Conservation (phyloP, 495 filamentous ascomycete species). For the Neurospora sp. region DNA sequence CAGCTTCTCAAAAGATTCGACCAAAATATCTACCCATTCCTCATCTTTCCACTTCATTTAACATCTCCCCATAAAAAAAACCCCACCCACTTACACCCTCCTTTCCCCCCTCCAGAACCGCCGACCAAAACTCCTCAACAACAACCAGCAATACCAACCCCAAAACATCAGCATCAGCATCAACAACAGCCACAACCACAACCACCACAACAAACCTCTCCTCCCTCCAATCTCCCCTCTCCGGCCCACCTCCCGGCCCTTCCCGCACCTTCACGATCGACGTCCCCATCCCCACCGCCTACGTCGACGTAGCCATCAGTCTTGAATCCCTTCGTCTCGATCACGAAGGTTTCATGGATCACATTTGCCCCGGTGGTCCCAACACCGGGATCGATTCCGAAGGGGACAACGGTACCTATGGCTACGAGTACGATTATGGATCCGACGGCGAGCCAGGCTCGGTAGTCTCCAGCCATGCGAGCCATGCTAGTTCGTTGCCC, state of each 20-base stretch:
- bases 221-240: conserved; percentile 6
- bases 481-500: conserved; percentile 17
- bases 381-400: conserved; percentile 12
- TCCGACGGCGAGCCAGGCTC: conserved; percentile 6
- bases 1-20: neutral
- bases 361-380: conserved; percentile 20
- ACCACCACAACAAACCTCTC: neutral
- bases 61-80: neutral
- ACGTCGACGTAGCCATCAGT: conserved; percentile 20
- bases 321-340: conserved; percentile 26
- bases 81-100: neutral
- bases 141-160: neutral
- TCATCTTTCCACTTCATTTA: neutral
- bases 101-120: neutral
- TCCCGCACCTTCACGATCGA: conserved; percentile 43
- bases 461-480: conserved; percentile 3
- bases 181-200: neutral
- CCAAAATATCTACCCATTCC: neutral
- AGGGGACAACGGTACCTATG: conserved; percentile 3
- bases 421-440: conserved; percentile 1
- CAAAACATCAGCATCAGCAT: neutral
- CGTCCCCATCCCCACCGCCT: conserved; percentile 29
- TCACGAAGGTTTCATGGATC: conserved; percentile 27
- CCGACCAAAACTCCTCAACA: neutral
- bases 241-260: conserved; percentile 24